phyloP scores from a whole-genome alignment of 2,329 filamentous ascomycete genomes.

The Aspergillus puulaauensis region DNA sequence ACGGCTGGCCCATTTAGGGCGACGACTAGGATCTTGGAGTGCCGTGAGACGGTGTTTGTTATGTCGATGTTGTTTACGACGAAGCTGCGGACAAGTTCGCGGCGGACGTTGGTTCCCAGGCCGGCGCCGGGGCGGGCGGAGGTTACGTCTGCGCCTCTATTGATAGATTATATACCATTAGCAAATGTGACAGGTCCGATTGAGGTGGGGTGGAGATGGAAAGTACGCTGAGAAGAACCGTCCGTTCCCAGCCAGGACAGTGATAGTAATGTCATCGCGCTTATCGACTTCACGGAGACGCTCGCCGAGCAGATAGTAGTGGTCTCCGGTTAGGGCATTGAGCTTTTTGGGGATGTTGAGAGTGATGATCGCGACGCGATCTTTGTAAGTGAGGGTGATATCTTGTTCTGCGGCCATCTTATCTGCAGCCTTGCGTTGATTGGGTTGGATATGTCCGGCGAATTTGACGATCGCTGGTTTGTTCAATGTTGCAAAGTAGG shows the following conservation, averaged over 20 bases:
- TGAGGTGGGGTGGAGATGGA: not conserved
- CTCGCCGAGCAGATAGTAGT: slow-evolving; percentile 76
- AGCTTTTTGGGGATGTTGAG: slow-evolving; percentile 84
- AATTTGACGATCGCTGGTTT: not conserved
- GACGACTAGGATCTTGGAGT: slow-evolving; percentile 88
- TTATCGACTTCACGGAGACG: slow-evolving; percentile 74
- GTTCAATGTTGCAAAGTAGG: not conserved
- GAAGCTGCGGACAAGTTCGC: slow-evolving; percentile 69
- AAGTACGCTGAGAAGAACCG: slow-evolving; percentile 80
- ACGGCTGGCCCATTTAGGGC: slow-evolving; percentile 91
- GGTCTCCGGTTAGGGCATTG: slow-evolving; percentile 70
- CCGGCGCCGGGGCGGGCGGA: slow-evolving; percentile 49
- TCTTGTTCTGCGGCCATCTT: slow-evolving; percentile 35
- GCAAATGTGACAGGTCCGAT: not conserved
- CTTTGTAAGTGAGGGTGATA: slow-evolving; percentile 63
- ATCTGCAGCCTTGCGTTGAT: not conserved
- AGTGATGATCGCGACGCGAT: slow-evolving; percentile 77
- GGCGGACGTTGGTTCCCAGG: slow-evolving; percentile 44
- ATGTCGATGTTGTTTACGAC: slow-evolving; percentile 85
- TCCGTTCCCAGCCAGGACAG: slow-evolving; percentile 78
- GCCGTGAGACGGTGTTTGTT: slow-evolving; percentile 85
- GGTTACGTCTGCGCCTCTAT: slow-evolving; percentile 76
- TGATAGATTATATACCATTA: not conserved
- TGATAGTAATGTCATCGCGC: slow-evolving; percentile 79
- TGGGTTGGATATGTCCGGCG: not conserved